A percentile compares a stretch with the other conserved stretches of the same genome.
These are phyloP conservation scores for Colletotrichum camelliae DNA, from an alignment of 2,329 filamentous ascomycete species.

Conservation along the genomic window DNA sequence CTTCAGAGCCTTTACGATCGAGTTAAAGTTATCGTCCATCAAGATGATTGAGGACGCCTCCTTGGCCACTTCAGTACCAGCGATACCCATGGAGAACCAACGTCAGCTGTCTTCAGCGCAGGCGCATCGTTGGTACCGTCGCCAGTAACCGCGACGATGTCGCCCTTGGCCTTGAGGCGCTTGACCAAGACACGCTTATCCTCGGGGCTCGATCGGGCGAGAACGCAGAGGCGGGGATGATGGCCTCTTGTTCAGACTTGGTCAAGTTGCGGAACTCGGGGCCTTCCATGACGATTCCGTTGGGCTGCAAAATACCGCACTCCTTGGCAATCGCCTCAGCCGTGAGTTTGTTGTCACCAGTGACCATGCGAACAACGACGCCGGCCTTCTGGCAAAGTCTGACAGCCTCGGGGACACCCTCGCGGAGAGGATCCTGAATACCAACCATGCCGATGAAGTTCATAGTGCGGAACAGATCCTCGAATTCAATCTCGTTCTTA, in stretches of 20 bases:
- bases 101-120: constrained; percentile 80
- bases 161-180: constrained; percentile 72
- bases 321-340: constrained; percentile 81
- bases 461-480: constrained; percentile 72
- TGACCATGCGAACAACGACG: constrained; percentile 85
- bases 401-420: constrained; percentile 77
- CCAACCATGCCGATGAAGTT: constrained; percentile 74
- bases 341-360: constrained; percentile 81
- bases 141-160: constrained; percentile 83
- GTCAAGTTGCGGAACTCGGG: constrained; percentile 78
- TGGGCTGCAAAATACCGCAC: constrained; percentile 74
- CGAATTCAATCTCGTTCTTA: constrained; percentile 67
- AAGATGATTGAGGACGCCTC: constrained; percentile 85
- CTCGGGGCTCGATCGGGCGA: constrained; percentile 77
- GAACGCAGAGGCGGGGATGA: constrained; percentile 72
- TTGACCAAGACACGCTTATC: constrained; percentile 78
- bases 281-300: constrained; percentile 78
- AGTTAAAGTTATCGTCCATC: constrained; percentile 88
- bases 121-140: constrained; percentile 87
- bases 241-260: constrained; percentile 66
- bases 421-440: constrained; percentile 81
- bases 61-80: constrained; percentile 84
- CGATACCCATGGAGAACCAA: constrained; percentile 86
- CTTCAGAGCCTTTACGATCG: constrained; percentile 83
- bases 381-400: constrained; percentile 76